Percentiles rank a stretch among this genome's conserved stretches.
Conservation (phyloP, 1,139 yeast species). For the Candida freyschussii region DNA sequence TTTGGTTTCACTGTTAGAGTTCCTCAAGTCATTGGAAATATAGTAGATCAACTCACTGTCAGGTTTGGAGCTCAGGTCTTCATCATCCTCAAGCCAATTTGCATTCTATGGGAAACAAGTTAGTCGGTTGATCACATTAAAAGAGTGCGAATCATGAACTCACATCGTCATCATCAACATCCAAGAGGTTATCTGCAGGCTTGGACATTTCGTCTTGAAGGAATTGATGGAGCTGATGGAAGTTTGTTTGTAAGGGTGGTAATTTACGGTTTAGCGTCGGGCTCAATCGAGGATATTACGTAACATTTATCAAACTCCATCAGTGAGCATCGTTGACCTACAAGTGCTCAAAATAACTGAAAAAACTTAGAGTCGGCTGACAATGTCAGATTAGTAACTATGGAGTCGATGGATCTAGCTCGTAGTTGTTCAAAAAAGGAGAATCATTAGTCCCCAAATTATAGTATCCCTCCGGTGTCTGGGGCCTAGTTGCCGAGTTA, state of each 20-base stretch:
- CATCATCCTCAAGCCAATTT: conserved; percentile 25
- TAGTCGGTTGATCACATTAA: background rate
- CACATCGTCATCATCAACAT: conserved; percentile 7
- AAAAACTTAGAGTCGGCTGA: too few species aligned
- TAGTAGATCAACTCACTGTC: conserved; percentile 9
- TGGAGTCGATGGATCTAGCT: background rate
- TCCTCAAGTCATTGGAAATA: background rate
- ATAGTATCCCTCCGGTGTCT: conserved; percentile 16
- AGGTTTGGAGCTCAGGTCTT: conserved; percentile 14
- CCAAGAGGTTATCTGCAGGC: too few species aligned
- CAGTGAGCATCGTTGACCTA: too few species aligned
- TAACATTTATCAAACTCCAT: too few species aligned
- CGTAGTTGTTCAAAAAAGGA: conserved; percentile 17
- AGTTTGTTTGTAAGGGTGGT: too few species aligned
- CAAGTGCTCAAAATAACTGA: too few species aligned
- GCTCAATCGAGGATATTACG: too few species aligned
- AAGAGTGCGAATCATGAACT: conserved; percentile 1
- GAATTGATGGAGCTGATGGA: too few species aligned
- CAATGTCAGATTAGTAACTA: too few species aligned
- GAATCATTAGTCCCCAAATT: conserved; percentile 11
- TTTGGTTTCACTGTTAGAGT: background rate
- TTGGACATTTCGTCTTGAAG: too few species aligned
- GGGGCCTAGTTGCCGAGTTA: background rate
- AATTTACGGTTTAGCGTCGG: too few species aligned
- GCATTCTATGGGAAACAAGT: too few species aligned